A percentile compares a stretch with the other conserved stretches of the same genome.
Conservation (phyloP, 2,329 filamentous ascomycete genomes). For the Rosellinia necatrix region DNA sequence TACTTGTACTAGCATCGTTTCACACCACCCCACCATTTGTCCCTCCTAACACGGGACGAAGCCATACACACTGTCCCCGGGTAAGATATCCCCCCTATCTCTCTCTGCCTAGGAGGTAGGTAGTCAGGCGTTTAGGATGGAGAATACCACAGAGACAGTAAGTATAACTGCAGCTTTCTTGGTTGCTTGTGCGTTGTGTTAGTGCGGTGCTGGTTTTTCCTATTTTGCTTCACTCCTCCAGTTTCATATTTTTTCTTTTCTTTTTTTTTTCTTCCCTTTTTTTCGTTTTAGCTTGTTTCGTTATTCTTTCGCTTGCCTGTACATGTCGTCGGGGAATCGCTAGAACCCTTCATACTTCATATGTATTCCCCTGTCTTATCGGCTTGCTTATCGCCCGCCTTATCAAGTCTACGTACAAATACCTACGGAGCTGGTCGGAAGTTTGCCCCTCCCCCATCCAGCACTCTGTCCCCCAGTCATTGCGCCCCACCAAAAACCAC, state of each 20-base stretch:
- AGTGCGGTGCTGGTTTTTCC: slow-evolving; percentile 12
- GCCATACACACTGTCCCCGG: background rate
- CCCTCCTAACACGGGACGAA: background rate
- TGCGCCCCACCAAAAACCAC: slow-evolving; percentile 29
- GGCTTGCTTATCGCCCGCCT: background rate
- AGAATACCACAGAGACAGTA: slow-evolving; percentile 28
- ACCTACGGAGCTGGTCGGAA: background rate
- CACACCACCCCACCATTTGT: background rate
- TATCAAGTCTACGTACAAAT: too few species aligned
- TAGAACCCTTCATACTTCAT: background rate
- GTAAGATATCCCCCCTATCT: background rate
- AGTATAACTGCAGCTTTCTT: slow-evolving; percentile 7
- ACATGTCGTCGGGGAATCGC: background rate
- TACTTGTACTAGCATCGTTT: background rate
- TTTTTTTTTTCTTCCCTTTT: background rate
- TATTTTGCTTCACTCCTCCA: background rate
- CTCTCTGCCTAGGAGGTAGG: too few species aligned
- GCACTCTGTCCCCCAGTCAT: slow-evolving; percentile 5
- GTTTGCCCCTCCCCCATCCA: slow-evolving; percentile 24
- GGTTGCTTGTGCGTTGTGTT: slow-evolving; percentile 3
- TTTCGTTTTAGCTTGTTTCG: background rate
- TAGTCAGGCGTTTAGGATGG: slow-evolving; percentile 26
- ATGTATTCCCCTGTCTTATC: background rate
- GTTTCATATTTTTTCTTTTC: too few species aligned
- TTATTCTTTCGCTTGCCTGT: background rate